phyloP scores from a whole-genome alignment of 129 eudicot species.

The Chrysanthemum lavandulifolium region DNA sequence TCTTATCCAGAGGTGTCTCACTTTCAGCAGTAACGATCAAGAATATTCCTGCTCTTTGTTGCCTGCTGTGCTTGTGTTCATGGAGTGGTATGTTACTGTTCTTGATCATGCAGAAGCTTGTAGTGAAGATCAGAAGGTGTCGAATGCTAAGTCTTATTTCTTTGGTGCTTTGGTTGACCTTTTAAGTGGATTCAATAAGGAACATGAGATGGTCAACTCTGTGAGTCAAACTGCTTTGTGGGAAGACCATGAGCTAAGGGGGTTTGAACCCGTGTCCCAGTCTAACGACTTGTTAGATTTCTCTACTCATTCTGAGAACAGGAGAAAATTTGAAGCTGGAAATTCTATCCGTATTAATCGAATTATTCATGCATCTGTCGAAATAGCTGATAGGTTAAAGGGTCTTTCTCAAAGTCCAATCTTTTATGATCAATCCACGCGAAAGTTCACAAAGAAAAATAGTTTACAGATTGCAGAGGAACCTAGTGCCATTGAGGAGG shows the following conservation, averaged over 20 bases:
- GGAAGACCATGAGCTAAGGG: conserved; percentile 93
- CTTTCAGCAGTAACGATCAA: conserved; percentile 16
- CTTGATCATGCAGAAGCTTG: conserved; percentile 43
- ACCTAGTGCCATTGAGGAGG: conserved; percentile 21
- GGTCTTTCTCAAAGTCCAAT: conserved; percentile 32
- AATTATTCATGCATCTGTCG: conserved; percentile 49
- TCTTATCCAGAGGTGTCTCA: conserved; percentile 54
- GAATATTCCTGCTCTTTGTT: conserved; percentile 45
- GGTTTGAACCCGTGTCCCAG: conserved; percentile 54
- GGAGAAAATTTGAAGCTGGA: conserved; percentile 26
- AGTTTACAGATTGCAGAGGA: conserved; percentile 15
- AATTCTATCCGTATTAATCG: conserved; percentile 47
- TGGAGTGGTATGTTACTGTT: conserved; percentile 70
- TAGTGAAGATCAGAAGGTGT: conserved; percentile 53
- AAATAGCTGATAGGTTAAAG: conserved; percentile 34
- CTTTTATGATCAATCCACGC: conserved; percentile 31
- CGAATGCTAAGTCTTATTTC: conserved; percentile 61
- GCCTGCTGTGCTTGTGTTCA: conserved; percentile 60
- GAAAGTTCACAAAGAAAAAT: conserved; percentile 28
- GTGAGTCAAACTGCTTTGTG: conserved; percentile 57
- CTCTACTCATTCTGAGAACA: conserved; percentile 34
- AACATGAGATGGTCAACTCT: conserved; percentile 14
- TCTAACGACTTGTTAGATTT: conserved; percentile 52
- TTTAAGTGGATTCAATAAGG: conserved; percentile 42
- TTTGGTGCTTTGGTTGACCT: conserved; percentile 62